Percentiles rank a stretch among this genome's conserved stretches.
Conservation (phyloP, 2,329 filamentous ascomycete species). For the Rutstroemia sp. region DNA sequence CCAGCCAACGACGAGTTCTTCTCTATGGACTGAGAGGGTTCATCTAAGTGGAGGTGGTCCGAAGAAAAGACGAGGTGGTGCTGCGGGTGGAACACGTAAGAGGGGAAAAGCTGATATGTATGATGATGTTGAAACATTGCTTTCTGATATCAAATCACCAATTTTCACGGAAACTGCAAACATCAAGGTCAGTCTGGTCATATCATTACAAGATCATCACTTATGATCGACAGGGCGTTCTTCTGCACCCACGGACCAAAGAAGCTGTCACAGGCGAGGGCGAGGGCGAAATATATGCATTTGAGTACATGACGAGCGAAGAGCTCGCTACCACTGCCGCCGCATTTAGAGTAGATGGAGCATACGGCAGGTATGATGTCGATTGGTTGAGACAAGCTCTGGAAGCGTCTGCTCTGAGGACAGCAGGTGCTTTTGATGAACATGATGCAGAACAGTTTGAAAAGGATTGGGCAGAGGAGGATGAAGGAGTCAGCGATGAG, state of each 20-base stretch:
- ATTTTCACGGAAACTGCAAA: constrained; percentile 9
- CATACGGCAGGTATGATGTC: constrained; percentile 46
- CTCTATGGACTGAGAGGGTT: not conserved
- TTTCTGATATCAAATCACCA: constrained; percentile 7
- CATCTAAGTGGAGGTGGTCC: not conserved
- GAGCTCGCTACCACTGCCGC: constrained; percentile 44
- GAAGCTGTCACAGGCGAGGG: not conserved
- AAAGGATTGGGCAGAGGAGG: constrained; percentile 16
- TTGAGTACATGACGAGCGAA: constrained; percentile 3
- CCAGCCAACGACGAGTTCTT: not conserved
- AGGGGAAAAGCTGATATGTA: constrained; percentile 4
- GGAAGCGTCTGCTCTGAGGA: constrained; percentile 39
- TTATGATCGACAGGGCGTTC: not conserved
- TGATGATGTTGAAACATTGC: constrained; percentile 1
- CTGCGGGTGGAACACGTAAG: not conserved
- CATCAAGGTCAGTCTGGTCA: not conserved
- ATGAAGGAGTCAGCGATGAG: constrained; percentile 4
- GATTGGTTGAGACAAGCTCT: constrained; percentile 49
- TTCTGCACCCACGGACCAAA: not conserved
- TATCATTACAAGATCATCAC: not conserved
- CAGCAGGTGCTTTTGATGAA: constrained; percentile 46
- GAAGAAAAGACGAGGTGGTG: constrained; percentile 1
- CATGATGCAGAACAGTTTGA: constrained; percentile 46
- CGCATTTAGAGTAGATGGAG: constrained; percentile 48
- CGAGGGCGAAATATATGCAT: not conserved